Evolutionary conservation across 176 grass and related monocot genomes (phyloP).

Genomic region (Oryza meridionalis): DNA sequence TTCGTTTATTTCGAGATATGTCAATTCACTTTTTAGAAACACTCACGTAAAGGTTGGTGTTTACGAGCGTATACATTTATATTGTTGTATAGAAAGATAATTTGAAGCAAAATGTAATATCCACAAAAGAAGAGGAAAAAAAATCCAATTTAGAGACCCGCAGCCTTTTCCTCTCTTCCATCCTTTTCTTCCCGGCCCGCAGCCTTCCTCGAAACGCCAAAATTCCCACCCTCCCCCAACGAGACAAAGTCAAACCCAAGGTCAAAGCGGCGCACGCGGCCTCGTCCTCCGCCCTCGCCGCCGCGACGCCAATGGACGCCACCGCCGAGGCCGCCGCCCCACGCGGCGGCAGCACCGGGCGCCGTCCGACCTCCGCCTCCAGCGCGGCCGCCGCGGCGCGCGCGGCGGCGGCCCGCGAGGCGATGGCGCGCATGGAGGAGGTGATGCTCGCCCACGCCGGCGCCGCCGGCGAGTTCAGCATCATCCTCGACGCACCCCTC

Average conservation of each 20-base stretch:
- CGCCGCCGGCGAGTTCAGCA: slow-evolving; percentile 52
- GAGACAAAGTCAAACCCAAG: slow-evolving; percentile 10
- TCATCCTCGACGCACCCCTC: slow-evolving; percentile 52
- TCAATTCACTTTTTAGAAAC: too few relatives aligned
- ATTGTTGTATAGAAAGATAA: too few relatives aligned
- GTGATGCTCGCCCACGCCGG: slow-evolving; percentile 56
- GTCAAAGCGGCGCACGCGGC: slow-evolving; percentile 31
- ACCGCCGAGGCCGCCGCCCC: slow-evolving; percentile 2
- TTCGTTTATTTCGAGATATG: too few relatives aligned
- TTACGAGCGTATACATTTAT: too few relatives aligned
- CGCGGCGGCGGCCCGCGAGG: slow-evolving; percentile 43
- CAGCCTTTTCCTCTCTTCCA: not conserved
- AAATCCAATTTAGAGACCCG: too few relatives aligned
- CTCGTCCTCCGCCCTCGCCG: not conserved
- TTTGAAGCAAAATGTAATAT: too few relatives aligned
- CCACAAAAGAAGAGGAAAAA: too few relatives aligned
- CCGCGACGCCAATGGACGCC: slow-evolving; percentile 38
- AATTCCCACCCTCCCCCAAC: not conserved
- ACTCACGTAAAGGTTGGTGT: too few relatives aligned
- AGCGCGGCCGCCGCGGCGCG: not conserved
- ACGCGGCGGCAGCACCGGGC: not conserved
- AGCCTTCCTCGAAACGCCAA: slow-evolving; percentile 32
- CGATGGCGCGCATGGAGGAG: slow-evolving; percentile 59
- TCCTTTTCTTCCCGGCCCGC: not conserved
- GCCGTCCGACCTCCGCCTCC: slow-evolving; percentile 7